Percentiles rank a stretch among this genome's conserved stretches.
Conservation (phyloP, 2,329 filamentous ascomycete genomes). For the Talaromyces marneffei region DNA sequence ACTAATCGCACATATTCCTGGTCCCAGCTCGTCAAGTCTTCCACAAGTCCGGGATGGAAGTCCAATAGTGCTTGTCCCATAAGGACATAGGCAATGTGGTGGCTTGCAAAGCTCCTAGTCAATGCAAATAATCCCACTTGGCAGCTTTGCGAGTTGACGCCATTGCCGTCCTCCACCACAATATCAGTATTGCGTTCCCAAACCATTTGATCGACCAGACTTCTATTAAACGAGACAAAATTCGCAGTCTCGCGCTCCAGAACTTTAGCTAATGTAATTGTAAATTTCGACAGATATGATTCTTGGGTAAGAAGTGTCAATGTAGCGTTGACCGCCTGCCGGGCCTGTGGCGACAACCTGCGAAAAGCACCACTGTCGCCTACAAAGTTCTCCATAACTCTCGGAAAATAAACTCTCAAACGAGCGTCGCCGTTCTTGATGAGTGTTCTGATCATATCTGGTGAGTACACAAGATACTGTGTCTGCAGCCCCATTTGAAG, state of each 20-base stretch:
- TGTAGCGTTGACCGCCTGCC: constrained; percentile 36
- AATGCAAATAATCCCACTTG: constrained; percentile 50
- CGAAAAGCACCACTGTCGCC: constrained; percentile 36
- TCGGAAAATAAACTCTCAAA: constrained; percentile 26
- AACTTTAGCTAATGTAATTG: constrained; percentile 32
- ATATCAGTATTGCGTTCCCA: constrained; percentile 56
- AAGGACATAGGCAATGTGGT: constrained; percentile 42
- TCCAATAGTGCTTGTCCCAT: constrained; percentile 49
- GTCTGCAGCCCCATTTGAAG: constrained; percentile 46
- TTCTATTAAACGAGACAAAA: constrained; percentile 55
- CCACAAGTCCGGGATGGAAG: constrained; percentile 48
- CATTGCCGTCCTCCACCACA: constrained; percentile 36
- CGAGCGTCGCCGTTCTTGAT: constrained; percentile 29
- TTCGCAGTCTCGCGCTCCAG: constrained; percentile 47
- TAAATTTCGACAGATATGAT: constrained; percentile 40
- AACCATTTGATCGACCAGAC: constrained; percentile 54
- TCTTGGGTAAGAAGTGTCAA: constrained; percentile 42
- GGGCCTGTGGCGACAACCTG: constrained; percentile 27
- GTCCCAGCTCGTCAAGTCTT: constrained; percentile 54
- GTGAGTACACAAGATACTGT: constrained; percentile 48
- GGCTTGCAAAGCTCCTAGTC: constrained; percentile 53
- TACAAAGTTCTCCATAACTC: constrained; percentile 39
- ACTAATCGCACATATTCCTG: constrained; percentile 49
- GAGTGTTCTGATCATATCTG: constrained; percentile 41
- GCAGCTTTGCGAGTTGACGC: constrained; percentile 36